Percentiles rank a stretch among this genome's conserved stretches.
Evolutionary conservation across 805 yeast genomes (phyloP).

Genomic region (Komagataella phaffii): DNA sequence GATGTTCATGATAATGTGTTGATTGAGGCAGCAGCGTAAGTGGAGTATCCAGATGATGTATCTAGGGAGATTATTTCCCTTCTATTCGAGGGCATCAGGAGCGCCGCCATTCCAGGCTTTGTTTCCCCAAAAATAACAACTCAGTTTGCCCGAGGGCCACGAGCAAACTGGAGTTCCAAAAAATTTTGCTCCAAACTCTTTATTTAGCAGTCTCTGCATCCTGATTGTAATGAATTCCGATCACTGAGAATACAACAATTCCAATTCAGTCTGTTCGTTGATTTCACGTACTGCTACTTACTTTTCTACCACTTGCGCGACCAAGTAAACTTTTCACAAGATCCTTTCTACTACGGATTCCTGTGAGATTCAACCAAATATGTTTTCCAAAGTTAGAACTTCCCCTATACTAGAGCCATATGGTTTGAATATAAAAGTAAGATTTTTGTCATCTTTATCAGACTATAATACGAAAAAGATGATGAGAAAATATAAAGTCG

Average conservation of each 20-base stretch:
- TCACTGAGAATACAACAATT: not conserved
- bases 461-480: slow-evolving; percentile 4
- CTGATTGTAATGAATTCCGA: not conserved
- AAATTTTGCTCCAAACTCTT: too few species aligned
- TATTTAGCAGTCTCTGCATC: not conserved
- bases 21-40: not conserved
- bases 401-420: not conserved
- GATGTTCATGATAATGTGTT: not conserved
- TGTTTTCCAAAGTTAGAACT: not conserved
- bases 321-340: not conserved
- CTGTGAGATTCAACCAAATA: not conserved
- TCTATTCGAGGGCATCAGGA: not conserved
- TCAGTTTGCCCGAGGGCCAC: not conserved
- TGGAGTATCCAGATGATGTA: not conserved
- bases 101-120: not conserved
- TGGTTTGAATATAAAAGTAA: not conserved
- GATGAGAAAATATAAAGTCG: slow-evolving; percentile 43
- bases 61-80: not conserved
- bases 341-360: not conserved
- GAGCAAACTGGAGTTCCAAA: too few species aligned
- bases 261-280: not conserved
- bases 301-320: not conserved
- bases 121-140: not conserved
- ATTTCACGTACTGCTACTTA: not conserved
- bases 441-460: not conserved